A percentile compares a stretch with the other conserved stretches of the same genome.
phyloP scores from a whole-genome alignment of 345 rosid genomes.

The Excoecaria cochinchinensis region DNA sequence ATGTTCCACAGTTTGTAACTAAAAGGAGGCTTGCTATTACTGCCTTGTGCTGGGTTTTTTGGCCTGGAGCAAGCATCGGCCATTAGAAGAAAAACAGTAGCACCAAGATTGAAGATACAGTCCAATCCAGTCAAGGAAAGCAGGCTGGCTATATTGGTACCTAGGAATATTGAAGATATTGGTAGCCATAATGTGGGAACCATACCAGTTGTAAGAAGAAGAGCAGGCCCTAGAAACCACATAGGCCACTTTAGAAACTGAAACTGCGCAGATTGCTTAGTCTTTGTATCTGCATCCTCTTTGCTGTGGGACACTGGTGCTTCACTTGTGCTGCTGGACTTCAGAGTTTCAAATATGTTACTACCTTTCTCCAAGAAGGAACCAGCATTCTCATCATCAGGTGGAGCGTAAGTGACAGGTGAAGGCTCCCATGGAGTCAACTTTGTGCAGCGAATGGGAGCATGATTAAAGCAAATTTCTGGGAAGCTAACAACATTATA shows the following conservation, averaged over 20 bases:
- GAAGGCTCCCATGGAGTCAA: slow-evolving; percentile 67
- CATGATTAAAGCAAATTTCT: slow-evolving; percentile 17
- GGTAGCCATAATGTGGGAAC: slow-evolving; percentile 93
- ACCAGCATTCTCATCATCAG: slow-evolving; percentile 38
- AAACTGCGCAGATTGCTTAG: slow-evolving; percentile 26
- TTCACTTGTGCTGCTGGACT: slow-evolving; percentile 40
- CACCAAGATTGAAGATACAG: slow-evolving; percentile 86
- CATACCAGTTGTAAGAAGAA: slow-evolving; percentile 84
- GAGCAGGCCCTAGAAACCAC: slow-evolving; percentile 85
- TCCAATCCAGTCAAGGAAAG: slow-evolving; percentile 87
- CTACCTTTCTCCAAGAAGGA: slow-evolving; percentile 44
- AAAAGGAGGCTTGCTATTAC: slow-evolving; percentile 66
- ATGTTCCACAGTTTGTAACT: slow-evolving; percentile 81
- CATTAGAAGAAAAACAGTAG: slow-evolving; percentile 79
- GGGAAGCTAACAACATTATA: slow-evolving; percentile 14
- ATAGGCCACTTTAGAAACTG: slow-evolving; percentile 81
- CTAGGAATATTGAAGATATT: slow-evolving; percentile 71
- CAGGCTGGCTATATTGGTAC: slow-evolving; percentile 81
- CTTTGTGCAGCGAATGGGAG: slow-evolving; percentile 48
- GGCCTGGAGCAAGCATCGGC: slow-evolving; percentile 80
- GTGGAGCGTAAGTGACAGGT: slow-evolving; percentile 43
- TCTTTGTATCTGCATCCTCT: slow-evolving; percentile 27
- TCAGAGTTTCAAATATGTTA: slow-evolving; percentile 55
- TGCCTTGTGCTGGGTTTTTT: slow-evolving; percentile 31
- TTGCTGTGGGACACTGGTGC: slow-evolving; percentile 21